Conservation (phyloP, 2,329 filamentous ascomycete species). For the Chaetomium globosum region DNA sequence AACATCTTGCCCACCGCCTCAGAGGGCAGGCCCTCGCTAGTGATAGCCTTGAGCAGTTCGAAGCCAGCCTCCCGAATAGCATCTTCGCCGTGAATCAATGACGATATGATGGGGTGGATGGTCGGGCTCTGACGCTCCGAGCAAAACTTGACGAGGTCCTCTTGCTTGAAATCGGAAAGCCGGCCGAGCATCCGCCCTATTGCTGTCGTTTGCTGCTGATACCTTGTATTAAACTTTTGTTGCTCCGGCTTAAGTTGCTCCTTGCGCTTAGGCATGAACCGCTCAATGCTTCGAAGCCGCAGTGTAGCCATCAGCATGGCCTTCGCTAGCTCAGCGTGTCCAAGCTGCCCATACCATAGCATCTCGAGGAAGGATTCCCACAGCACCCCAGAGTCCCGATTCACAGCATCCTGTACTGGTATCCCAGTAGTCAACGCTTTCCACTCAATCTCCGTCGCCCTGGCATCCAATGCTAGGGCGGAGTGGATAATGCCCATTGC, state of each 20-base stretch:
- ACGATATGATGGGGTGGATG: slow-evolving; percentile 73
- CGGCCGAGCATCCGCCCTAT: slow-evolving; percentile 76
- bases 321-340: slow-evolving; percentile 68
- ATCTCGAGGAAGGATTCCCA: slow-evolving; percentile 76
- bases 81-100: slow-evolving; percentile 79
- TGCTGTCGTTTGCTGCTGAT: slow-evolving; percentile 51
- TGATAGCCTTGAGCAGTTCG: slow-evolving; percentile 80
- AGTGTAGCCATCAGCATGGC: slow-evolving; percentile 71
- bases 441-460: slow-evolving; percentile 69
- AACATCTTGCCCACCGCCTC: slow-evolving; percentile 55
- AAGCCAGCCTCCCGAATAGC: slow-evolving; percentile 78
- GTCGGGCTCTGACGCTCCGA: slow-evolving; percentile 61
- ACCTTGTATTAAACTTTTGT: slow-evolving; percentile 71
- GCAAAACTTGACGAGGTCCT: slow-evolving; percentile 71
- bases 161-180: slow-evolving; percentile 72
- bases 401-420: slow-evolving; percentile 66
- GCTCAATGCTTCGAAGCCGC: slow-evolving; percentile 73
- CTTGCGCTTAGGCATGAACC: slow-evolving; percentile 62
- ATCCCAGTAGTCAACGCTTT: slow-evolving; percentile 63
- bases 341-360: slow-evolving; percentile 59
- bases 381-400: slow-evolving; percentile 71
- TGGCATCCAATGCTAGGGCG: slow-evolving; percentile 70
- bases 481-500: slow-evolving; percentile 67
- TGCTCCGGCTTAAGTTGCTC: slow-evolving; percentile 52
- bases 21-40: slow-evolving; percentile 61